Conservation (phyloP, 306 rosid species). For the Vicia faba region DNA sequence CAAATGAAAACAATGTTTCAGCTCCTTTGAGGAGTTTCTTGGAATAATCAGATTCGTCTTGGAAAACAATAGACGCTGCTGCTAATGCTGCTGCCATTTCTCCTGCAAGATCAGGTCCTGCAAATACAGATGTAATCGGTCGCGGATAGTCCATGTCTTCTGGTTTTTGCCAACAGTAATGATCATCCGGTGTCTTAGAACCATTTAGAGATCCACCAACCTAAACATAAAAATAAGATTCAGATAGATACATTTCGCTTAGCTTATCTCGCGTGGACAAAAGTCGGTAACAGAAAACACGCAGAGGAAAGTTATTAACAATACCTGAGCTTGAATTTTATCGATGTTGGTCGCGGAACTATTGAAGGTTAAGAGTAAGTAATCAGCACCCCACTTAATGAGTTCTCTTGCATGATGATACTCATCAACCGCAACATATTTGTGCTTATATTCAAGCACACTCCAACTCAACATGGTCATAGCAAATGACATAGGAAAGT, state of each 20-base stretch:
- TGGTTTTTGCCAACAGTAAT: constrained; percentile 68
- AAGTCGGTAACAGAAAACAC: too few species aligned
- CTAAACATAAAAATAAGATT: constrained; percentile 28
- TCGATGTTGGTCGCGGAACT: constrained; percentile 56
- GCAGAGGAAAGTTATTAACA: too few species aligned
- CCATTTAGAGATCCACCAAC: constrained; percentile 54
- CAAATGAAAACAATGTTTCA: constrained; percentile 49
- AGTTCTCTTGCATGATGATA: constrained; percentile 42
- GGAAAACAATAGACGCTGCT: constrained; percentile 68
- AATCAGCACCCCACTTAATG: constrained; percentile 62
- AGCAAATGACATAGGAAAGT: constrained; percentile 51
- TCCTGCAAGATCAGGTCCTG: constrained; percentile 67
- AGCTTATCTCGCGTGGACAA: too few species aligned
- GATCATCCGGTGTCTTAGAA: constrained; percentile 54
- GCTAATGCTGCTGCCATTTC: constrained; percentile 79
- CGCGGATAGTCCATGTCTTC: constrained; percentile 59
- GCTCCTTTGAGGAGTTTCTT: constrained; percentile 52
- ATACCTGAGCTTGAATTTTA: constrained; percentile 59
- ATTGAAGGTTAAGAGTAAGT: constrained; percentile 67
- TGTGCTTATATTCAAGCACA: constrained; percentile 48
- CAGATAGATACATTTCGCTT: neutral
- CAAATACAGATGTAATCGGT: constrained; percentile 15
- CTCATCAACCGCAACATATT: constrained; percentile 38
- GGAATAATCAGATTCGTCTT: constrained; percentile 49
- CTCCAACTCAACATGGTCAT: constrained; percentile 58